Evolutionary conservation across 495 filamentous ascomycete genomes (phyloP).

Genomic region (Aspergillus steynii): DNA sequence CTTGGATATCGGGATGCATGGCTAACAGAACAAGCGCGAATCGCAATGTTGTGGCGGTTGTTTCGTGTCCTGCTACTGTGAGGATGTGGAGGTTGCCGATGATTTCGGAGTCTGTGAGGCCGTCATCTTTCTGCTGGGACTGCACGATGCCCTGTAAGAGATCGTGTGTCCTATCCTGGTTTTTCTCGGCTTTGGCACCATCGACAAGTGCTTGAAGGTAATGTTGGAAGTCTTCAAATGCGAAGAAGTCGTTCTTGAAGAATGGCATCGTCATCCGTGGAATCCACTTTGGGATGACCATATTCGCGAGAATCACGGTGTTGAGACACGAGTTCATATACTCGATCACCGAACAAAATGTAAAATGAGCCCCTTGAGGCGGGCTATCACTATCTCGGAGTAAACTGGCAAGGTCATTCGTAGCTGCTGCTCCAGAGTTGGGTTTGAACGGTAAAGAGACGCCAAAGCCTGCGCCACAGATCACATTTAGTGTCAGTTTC

Average conservation of each 20-base stretch:
- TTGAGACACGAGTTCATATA: conserved; percentile 11
- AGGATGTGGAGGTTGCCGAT: conserved; percentile 50
- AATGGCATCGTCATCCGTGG: conserved; percentile 8
- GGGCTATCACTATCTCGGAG: conserved; percentile 20
- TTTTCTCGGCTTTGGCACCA: neutral
- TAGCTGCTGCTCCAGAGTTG: neutral
- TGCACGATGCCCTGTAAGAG: conserved; percentile 24
- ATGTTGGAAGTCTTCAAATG: conserved; percentile 5
- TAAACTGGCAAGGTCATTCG: conserved; percentile 1
- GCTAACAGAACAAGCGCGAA: conserved; percentile 42
- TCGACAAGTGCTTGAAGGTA: conserved; percentile 13
- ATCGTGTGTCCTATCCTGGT: conserved; percentile 1
- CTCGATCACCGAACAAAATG: conserved; percentile 14
- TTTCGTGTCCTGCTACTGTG: conserved; percentile 52
- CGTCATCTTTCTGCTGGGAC: conserved; percentile 7
- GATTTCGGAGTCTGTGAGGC: conserved; percentile 37
- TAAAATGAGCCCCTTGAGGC: conserved; percentile 9
- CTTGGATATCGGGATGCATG: conserved; percentile 35
- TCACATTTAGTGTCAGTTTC: conserved; percentile 44
- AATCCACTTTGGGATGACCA: conserved; percentile 8
- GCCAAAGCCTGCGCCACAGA: conserved; percentile 40
- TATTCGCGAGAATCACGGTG: conserved; percentile 5
- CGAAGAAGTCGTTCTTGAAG: conserved; percentile 13
- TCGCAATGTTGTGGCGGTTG: conserved; percentile 41
- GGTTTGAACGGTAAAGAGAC: conserved; percentile 25